Conservation (phyloP, 2,329 filamentous ascomycete species). For the Epichloe hybrida region DNA sequence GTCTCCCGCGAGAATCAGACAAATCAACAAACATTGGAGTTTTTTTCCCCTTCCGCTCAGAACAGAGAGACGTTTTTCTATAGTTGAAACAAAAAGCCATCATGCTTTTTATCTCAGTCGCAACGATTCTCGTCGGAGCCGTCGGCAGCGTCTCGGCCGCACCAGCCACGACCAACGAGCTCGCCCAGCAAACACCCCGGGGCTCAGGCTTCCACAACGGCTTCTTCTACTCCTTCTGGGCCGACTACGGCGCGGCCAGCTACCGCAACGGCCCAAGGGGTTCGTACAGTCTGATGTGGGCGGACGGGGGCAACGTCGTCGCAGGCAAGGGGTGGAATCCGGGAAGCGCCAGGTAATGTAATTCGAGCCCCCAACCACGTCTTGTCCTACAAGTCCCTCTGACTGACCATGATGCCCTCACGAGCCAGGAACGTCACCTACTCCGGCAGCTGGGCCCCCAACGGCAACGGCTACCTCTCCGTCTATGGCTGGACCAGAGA, state of each 20-base stretch:
- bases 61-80: not conserved
- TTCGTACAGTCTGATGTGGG: conserved; percentile 20
- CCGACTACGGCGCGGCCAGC: not conserved
- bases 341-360: conserved; percentile 32
- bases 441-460: conserved; percentile 1
- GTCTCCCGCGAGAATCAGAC: too few relatives aligned
- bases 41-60: not conserved
- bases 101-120: not conserved
- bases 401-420: not conserved
- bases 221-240: not conserved
- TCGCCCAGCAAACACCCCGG: not conserved
- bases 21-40: too few relatives aligned
- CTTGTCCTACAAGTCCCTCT: not conserved
- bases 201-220: not conserved
- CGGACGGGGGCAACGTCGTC: conserved; percentile 36
- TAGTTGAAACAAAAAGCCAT: not conserved
- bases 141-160: not conserved
- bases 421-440: conserved; percentile 16
- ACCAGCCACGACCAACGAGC: not conserved
- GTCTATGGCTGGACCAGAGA: conserved; percentile 25
- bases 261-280: not conserved
- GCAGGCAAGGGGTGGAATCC: conserved; percentile 46
- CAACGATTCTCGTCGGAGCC: not conserved
- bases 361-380: too few relatives aligned
- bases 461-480: conserved; percentile 22